These are phyloP conservation scores for Linnemannia schmuckeri DNA, from an alignment of 192 early-diverging fungal genomes.

Conservation along the genomic window DNA sequence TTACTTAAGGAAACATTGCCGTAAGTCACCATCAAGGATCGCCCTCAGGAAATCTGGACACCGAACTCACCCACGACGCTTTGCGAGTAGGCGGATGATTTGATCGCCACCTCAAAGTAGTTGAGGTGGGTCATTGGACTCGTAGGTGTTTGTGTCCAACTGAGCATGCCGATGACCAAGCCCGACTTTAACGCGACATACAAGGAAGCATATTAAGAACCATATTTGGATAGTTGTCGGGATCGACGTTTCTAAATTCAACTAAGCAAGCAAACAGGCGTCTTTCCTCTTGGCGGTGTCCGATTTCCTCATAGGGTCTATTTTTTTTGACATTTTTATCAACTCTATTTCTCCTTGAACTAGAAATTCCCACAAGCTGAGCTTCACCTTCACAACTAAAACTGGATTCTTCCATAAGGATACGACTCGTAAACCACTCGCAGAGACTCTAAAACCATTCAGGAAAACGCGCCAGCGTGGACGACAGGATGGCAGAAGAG, in stretches of 20 bases:
- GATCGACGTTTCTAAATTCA: neutral
- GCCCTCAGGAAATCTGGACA: neutral
- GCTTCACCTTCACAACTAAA: neutral
- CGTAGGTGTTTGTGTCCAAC: neutral
- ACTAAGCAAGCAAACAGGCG: neutral
- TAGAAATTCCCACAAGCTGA: neutral
- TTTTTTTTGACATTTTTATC: neutral
- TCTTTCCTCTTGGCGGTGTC: neutral
- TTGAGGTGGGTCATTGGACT: neutral
- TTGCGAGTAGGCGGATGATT: neutral
- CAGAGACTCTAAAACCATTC: neutral
- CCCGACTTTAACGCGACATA: neutral
- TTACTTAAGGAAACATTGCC: neutral
- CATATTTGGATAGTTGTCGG: neutral
- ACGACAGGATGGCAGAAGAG: constrained; percentile 36
- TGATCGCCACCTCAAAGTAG: neutral
- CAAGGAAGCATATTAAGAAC: neutral
- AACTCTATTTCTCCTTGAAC: neutral
- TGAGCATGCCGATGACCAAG: neutral
- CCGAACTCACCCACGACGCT: neutral
- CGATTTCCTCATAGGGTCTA: neutral
- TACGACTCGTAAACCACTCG: neutral
- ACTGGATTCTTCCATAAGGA: neutral
- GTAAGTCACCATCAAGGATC: neutral
- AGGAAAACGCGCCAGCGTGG: constrained; percentile 2